Base-by-base conservation (phyloP, 31 red algal genomes). In the Pterothamnion heteromorphum region DNA sequence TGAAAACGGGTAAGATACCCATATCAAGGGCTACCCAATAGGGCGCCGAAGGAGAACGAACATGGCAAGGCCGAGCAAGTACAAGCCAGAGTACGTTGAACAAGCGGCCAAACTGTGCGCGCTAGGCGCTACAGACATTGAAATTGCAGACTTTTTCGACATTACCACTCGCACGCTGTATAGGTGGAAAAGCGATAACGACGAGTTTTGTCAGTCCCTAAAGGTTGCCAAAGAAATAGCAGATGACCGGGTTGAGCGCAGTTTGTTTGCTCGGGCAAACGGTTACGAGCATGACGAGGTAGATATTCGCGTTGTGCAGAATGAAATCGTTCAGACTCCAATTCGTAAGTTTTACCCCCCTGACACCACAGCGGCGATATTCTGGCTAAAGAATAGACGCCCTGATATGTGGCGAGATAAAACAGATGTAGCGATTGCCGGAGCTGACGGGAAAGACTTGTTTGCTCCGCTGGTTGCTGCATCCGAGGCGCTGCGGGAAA, bases 371-470 rank as follows among this genome's bases (percentile, higher is more conserved):
- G 72, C 72, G 24, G 24, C 27, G 24, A 76, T 76, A 31, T 76
- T 76, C 72, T 76, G 72, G 72, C 72, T 76, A 33, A 76, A 76
- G 72, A 76, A 76, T 33, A 27, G 72, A 27, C 72, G 72, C 31
- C 72, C 72, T 76, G 72, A 76, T 76, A 31, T 76, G 31, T 76
- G 72, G 72, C 24, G 72, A 76, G 72, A 76, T 76, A 76, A 76
- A 33, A 31, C 31, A 76, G 27, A 76, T 31, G 27, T 31, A 76
- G 72, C 24, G 72, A 76, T 76, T 33, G 31, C 72, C 31, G 72
- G 72, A 31, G 72, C 72, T 31, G 72, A 76, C 31, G 72, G 72
- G 38, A 41, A 41, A 41, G 38, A 41, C 38, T 41, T 41, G 38
- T 41, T 41, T 41, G 38, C 38, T 41, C 38, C 38, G 38, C 38